A percentile compares a stretch with the other conserved stretches of the same genome.
phyloP scores from a whole-genome alignment of 2,329 filamentous ascomycete species.

The Fusarium sp. region DNA sequence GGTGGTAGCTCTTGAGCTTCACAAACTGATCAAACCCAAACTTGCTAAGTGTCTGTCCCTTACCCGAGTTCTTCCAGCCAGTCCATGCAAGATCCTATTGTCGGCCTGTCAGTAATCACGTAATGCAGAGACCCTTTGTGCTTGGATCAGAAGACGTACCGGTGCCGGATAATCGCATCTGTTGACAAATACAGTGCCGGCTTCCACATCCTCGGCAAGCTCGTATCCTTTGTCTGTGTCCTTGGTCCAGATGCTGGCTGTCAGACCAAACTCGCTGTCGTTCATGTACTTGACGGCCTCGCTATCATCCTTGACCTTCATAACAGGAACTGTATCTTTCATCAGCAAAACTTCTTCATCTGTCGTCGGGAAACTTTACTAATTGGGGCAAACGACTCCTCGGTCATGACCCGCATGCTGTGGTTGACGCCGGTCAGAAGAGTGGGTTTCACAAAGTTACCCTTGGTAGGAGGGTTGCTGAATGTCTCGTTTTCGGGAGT shows the following conservation, averaged over 20 bases:
- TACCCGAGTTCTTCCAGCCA: constrained; percentile 96
- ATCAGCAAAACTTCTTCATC: constrained; percentile 4
- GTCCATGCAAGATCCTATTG: constrained; percentile 90
- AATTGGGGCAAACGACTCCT: constrained; percentile 84
- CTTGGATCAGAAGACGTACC: constrained; percentile 61
- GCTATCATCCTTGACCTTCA: constrained; percentile 81
- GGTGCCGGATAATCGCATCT: constrained; percentile 91
- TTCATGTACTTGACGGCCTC: constrained; percentile 92
- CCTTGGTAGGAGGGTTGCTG: constrained; percentile 73
- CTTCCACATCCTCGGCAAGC: constrained; percentile 83
- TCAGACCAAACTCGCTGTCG: constrained; percentile 91
- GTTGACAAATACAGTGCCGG: constrained; percentile 96
- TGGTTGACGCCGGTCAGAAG: constrained; percentile 83
- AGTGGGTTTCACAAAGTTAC: constrained; percentile 90
- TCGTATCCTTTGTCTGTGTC: constrained; percentile 79
- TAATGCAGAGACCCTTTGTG: constrained; percentile 9
- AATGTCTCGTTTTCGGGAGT: constrained; percentile 87
- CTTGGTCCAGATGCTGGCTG: constrained; percentile 97
- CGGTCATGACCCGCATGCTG: constrained; percentile 86
- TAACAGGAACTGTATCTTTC: constrained; percentile 66
- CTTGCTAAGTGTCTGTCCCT: constrained; percentile 86
- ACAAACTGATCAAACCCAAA: constrained; percentile 97
- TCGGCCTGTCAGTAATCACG: constrained; percentile 29
- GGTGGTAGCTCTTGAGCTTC: constrained; percentile 94
- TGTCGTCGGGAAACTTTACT: constrained; percentile 12